A percentile compares a stretch with the other conserved stretches of the same genome.
Conservation (phyloP, 345 rosid species). For the Murraya koenigii region DNA sequence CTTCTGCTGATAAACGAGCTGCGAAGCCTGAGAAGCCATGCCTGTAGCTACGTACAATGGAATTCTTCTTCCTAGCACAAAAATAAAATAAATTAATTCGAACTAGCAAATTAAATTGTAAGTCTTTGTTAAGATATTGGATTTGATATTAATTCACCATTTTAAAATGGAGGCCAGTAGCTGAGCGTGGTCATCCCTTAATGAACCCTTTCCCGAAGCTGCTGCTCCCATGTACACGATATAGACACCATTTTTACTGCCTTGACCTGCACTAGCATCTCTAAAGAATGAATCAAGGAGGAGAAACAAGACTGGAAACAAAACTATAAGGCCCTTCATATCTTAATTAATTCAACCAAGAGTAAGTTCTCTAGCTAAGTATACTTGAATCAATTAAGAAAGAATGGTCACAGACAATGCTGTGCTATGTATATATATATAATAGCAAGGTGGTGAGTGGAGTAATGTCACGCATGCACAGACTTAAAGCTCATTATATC, state of each 20-base stretch:
- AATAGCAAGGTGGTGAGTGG: conserved; percentile 6
- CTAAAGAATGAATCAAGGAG: conserved; percentile 15
- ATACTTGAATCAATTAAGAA: neutral
- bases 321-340: conserved; percentile 38
- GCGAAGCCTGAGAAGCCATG: conserved; percentile 81
- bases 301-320: conserved; percentile 17
- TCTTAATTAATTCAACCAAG: neutral
- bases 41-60: conserved; percentile 44
- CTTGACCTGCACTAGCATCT: conserved; percentile 19
- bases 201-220: conserved; percentile 34
- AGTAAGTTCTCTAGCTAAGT: neutral
- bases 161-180: conserved; percentile 47
- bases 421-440: conserved; percentile 16
- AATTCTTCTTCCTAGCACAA: conserved; percentile 42
- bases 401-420: neutral
- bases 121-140: no score
- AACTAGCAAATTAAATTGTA: no score
- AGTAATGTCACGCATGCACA: neutral
- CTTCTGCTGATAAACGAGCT: conserved; percentile 66
- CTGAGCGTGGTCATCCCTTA: conserved; percentile 32
- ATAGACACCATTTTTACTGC: conserved; percentile 43
- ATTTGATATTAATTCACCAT: conserved; percentile 22
- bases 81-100: neutral
- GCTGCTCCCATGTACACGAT: conserved; percentile 75
- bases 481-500: conserved; percentile 15